Base-by-base conservation (phyloP, 73 alveolate species). In the Symbiodinium natans region DNA sequence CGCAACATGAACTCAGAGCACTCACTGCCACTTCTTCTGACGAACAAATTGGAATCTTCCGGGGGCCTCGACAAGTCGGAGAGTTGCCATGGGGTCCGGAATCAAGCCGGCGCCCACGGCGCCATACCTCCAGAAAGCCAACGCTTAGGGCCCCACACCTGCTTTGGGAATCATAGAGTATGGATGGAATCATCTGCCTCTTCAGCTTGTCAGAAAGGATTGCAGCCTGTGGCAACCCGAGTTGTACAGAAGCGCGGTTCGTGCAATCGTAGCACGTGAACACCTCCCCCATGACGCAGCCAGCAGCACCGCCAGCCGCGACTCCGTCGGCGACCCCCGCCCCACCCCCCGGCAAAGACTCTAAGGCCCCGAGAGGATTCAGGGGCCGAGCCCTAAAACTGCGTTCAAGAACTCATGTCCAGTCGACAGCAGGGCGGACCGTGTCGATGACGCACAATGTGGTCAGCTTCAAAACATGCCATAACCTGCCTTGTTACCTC, bases 81-180 rank as follows among this genome's bases (percentile, higher is more conserved):
- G 77, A 27, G 97, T 90, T 31, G 97, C 97, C 42, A 90, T 36
- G 10, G 97, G 40, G 39, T 90, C 97, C 8, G 97, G 97, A 27
- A 90, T 90, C 74, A 90, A 41, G 25, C 97, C 97, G 48, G 48
- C 97, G 19, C 97, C 97, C 83, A 90, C 87, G 5, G 97, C 80
- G 59, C 97, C 97, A 90, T 90, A 90, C 97, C 95, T 63, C 39
- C 36, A 21, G 4, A 52, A 10, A 52, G 56, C 56, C 59, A 13
- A 21, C 29, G 29, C 21, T 27, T 5, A 21, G 25, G 27, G 27
- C 63, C 13, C 19, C 13, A 3, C 68, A 21, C 68, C 21, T 4
- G 13, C 63, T 5, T 48, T 10, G 25, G 21, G 2, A 13, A 13
- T n/a, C n/a, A n/a, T n/a, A n/a, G n/a, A n/a, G n/a, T n/a, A n/a